Conservation (phyloP, 208 protist species). For the Naegleria gruberi region DNA sequence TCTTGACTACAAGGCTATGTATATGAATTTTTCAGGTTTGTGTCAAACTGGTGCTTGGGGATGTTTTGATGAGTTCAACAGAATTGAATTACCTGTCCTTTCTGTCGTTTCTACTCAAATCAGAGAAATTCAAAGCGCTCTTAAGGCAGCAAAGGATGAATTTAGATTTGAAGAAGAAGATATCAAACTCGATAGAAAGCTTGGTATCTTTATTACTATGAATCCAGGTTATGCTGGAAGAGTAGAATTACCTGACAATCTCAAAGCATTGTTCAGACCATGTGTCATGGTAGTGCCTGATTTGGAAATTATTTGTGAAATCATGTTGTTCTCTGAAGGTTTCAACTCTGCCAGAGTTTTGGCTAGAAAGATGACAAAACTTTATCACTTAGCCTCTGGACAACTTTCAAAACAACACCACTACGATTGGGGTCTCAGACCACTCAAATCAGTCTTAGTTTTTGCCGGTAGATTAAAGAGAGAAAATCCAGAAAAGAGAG, state of each 20-base stretch:
- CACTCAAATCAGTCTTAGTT: slow-evolving; percentile 95
- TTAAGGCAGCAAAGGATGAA: slow-evolving; percentile 62
- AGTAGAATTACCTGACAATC: slow-evolving; percentile 95
- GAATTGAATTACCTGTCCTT: slow-evolving; percentile 95
- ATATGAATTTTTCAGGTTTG: slow-evolving; percentile 93
- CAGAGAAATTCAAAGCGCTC: slow-evolving; percentile 88
- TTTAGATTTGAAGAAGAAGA: slow-evolving; percentile 80
- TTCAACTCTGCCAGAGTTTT: slow-evolving; percentile 87
- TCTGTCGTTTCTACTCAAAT: slow-evolving; percentile 96
- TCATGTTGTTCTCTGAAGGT: slow-evolving; percentile 98
- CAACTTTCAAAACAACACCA: slow-evolving; percentile 98
- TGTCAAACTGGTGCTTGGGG: slow-evolving; percentile 93
- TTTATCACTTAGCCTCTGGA: slow-evolving; percentile 91
- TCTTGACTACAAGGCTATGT: slow-evolving; percentile 97
- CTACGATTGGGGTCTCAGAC: slow-evolving; percentile 97
- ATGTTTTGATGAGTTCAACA: slow-evolving; percentile 99
- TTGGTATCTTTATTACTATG: slow-evolving; percentile 99
- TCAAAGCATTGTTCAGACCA: slow-evolving; percentile 97
- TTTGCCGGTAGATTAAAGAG: slow-evolving; percentile 97
- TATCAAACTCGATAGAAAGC: slow-evolving; percentile 75
- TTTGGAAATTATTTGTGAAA: slow-evolving; percentile 95
- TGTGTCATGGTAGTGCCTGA: slow-evolving; percentile 97
- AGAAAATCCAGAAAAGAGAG: slow-evolving; percentile 73
- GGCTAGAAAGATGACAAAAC: slow-evolving; percentile 97
- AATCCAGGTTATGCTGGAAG: slow-evolving; percentile 99